Evolutionary conservation across 345 rosid species (phyloP).

Genomic region (Syzygium oleosum): DNA sequence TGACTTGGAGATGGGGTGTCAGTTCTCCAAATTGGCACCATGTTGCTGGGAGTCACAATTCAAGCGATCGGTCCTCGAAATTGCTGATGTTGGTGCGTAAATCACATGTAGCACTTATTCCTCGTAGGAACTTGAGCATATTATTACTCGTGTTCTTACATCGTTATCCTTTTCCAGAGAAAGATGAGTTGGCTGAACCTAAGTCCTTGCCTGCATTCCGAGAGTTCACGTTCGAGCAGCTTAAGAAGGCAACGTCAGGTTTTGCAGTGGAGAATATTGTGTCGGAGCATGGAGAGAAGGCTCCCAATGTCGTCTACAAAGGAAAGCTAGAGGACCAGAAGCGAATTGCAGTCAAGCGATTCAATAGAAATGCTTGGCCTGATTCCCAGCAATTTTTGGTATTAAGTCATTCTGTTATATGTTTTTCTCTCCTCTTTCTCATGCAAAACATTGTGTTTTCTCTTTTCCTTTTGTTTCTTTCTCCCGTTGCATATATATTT

Average conservation of each 20-base stretch:
- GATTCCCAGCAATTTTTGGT: constrained; percentile 87
- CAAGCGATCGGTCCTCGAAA: constrained; percentile 52
- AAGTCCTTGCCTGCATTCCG: constrained; percentile 51
- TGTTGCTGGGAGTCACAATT: constrained; percentile 64
- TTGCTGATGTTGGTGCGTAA: constrained; percentile 51
- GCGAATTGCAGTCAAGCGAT: constrained; percentile 83
- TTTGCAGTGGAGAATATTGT: constrained; percentile 85
- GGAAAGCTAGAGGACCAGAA: constrained; percentile 80
- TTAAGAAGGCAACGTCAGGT: constrained; percentile 83
- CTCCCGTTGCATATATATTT: not conserved
- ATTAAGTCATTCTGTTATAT: not conserved
- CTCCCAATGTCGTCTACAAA: constrained; percentile 90
- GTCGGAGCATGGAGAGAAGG: constrained; percentile 94
- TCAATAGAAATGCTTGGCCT: constrained; percentile 88
- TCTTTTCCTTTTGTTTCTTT: not conserved
- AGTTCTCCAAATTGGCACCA: constrained; percentile 44
- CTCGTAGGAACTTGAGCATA: not conserved
- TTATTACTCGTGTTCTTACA: not conserved
- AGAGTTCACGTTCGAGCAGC: constrained; percentile 68
- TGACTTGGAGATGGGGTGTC: constrained; percentile 50
- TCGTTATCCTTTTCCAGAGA: not conserved
- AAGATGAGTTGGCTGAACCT: constrained; percentile 33
- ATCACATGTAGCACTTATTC: not conserved
- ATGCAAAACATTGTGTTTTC: not conserved
- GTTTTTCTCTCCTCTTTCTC: not conserved